Evolutionary conservation across 1,284 basidiomycete species (phyloP).

Genomic region (Malassezia yamatoensis): DNA sequence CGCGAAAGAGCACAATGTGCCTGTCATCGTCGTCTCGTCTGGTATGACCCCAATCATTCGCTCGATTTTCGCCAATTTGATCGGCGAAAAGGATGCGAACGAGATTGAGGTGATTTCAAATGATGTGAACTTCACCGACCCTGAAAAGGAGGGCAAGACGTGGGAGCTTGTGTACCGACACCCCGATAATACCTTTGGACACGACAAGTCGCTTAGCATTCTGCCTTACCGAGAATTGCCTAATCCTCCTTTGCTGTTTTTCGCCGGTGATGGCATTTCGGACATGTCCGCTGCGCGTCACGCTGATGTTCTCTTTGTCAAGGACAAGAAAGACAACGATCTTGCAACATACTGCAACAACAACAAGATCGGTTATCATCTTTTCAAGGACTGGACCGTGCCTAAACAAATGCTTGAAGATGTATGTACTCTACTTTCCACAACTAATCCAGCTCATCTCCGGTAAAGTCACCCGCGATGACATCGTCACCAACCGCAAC

Average conservation of each 20-base stretch:
- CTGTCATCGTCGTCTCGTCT: constrained; percentile 45
- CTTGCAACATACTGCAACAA: constrained; percentile 41
- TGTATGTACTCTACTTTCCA: not conserved
- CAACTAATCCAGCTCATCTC: constrained; percentile 5
- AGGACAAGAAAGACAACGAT: constrained; percentile 48
- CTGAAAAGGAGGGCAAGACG: constrained; percentile 36
- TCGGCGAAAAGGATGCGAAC: constrained; percentile 45
- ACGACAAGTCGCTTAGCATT: constrained; percentile 46
- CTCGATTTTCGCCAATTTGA: constrained; percentile 42
- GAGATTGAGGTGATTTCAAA: constrained; percentile 46
- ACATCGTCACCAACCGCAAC: constrained; percentile 6
- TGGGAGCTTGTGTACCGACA: constrained; percentile 47
- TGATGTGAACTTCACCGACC: constrained; percentile 45
- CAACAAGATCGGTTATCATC: constrained; percentile 39
- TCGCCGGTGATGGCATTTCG: constrained; percentile 46
- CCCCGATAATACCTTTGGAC: constrained; percentile 45
- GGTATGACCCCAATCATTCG: constrained; percentile 47
- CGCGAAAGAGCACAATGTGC: constrained; percentile 42
- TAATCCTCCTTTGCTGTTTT: constrained; percentile 43
- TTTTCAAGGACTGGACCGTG: constrained; percentile 45
- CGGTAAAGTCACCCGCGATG: constrained; percentile 6
- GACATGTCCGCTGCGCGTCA: constrained; percentile 48
- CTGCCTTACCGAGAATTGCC: constrained; percentile 42
- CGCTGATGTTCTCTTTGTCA: constrained; percentile 46
- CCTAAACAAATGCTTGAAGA: constrained; percentile 38